Percentiles rank a stretch among this genome's conserved stretches.
Evolutionary conservation across 1,284 basidiomycete genomes (phyloP).

Genomic region (Cryptococcus neoformans): DNA sequence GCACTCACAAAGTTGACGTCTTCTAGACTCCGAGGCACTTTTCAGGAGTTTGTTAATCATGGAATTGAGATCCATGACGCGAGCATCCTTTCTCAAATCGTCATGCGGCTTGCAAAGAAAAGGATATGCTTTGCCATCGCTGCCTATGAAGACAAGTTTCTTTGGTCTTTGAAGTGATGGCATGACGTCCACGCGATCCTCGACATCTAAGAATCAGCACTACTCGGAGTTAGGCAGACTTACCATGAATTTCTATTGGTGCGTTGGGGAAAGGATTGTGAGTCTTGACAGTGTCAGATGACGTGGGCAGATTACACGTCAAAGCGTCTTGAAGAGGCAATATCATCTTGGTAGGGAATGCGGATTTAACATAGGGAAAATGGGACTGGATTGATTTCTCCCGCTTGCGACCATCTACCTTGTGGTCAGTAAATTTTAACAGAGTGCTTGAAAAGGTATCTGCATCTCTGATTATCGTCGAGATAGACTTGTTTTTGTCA

Average conservation of each 20-base stretch:
- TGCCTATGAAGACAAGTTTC: conserved; percentile 82
- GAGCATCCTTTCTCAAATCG: conserved; percentile 94
- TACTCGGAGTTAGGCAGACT: conserved; percentile 18
- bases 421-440: conserved; percentile 40
- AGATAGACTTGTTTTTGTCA: not conserved
- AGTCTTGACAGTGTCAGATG: conserved; percentile 58
- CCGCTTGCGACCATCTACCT: conserved; percentile 37
- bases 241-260: conserved; percentile 74
- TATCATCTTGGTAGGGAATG: conserved; percentile 67
- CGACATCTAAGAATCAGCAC: conserved; percentile 60
- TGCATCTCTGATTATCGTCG: conserved; percentile 34
- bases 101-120: conserved; percentile 99
- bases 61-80: conserved; percentile 96
- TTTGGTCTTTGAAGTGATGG: conserved; percentile 86
- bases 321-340: conserved; percentile 93
- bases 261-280: conserved; percentile 81
- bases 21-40: conserved; percentile 86
- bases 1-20: conserved; percentile 75
- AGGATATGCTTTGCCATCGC: conserved; percentile 78
- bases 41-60: conserved; percentile 98
- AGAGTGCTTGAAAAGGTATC: conserved; percentile 29
- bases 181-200: conserved; percentile 92
- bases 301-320: conserved; percentile 78
- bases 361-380: conserved; percentile 59
- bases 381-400: conserved; percentile 43